Evolutionary conservation across 75 land plant species (phyloP), one percentile per base, ranked within the genome.

Genomic region (Selaginella tamariscina): DNA sequence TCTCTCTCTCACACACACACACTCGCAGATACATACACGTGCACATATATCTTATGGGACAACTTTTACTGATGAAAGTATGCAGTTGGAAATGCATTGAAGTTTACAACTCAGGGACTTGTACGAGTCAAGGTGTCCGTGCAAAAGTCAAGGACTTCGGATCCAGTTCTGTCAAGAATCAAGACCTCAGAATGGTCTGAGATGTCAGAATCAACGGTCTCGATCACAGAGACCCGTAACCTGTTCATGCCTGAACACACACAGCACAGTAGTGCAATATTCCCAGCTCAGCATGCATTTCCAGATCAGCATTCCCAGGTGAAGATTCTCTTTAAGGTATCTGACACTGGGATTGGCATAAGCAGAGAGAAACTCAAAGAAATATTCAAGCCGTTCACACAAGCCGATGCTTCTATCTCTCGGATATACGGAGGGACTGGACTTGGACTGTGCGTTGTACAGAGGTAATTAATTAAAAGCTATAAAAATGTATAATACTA

Each of bases 391-490:
- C 49, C 49, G 11, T 39, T 39, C 49, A 39, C 49, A 5, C 49
- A 39, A 39, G 49, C 49, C 11, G 49, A 39, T 39, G 49, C 49
- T 39, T 39, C 49, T 5, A 39, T 39, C 15, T 39, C 49, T 39
- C 49, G 49, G 11, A 5, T 39, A 39, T 39, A 39, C 15, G 49
- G 49, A 5, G 49, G 49, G 15, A 39, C 49, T 5, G 49, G 49
- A 39, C 49, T 39, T 15, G 49, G 49, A 5, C 49, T 39, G 11
- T 39, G 49, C 49, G 49, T 39, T 5, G 72, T 70, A 24, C 65
- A 70, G 23, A 70, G 72, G 72, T 70, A 62, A 11, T 11, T 32
- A 29, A n/a, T n/a, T n/a, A n/a, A n/a, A n/a, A n/a, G n/a, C n/a
- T n/a, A n/a, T n/a, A n/a, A n/a, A n/a, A n/a, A n/a, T n/a, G n/a